Conservation (phyloP, 2,329 filamentous ascomycete species). For the Hymenoscyphus fructigenus region DNA sequence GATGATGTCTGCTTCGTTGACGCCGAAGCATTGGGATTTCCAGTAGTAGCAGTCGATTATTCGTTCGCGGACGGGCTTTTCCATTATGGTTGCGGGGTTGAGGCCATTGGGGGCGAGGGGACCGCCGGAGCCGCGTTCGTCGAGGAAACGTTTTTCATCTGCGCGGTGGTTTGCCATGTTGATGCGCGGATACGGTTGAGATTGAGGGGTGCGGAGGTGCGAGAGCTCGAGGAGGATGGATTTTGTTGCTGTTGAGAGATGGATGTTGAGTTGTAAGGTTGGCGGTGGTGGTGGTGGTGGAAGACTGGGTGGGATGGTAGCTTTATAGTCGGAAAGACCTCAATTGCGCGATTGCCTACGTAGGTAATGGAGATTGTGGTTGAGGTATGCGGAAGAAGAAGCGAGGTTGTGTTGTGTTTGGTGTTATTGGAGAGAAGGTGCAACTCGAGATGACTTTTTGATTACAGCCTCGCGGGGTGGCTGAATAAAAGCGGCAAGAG, state of each 20-base stretch:
- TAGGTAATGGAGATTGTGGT: too few species aligned
- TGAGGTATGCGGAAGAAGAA: too few species aligned
- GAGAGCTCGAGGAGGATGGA: neutral
- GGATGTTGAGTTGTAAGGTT: neutral
- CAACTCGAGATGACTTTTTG: too few species aligned
- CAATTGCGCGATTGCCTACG: too few species aligned
- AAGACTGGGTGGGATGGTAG: neutral
- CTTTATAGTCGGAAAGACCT: neutral
- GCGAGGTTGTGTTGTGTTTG: too few species aligned
- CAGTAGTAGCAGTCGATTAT: constrained; percentile 96
- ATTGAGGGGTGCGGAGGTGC: neutral
- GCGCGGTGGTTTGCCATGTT: constrained; percentile 61
- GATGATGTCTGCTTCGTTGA: constrained; percentile 81
- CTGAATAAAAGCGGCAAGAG: too few species aligned
- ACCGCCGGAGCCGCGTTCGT: constrained; percentile 81
- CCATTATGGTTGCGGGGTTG: constrained; percentile 93
- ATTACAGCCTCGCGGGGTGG: too few species aligned
- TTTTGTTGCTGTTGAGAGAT: neutral
- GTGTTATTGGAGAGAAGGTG: too few species aligned
- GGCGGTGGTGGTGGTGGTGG: neutral
- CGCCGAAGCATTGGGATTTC: constrained; percentile 97
- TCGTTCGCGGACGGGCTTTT: constrained; percentile 92
- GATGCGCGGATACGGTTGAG: neutral
- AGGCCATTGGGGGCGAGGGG: constrained; percentile 79
- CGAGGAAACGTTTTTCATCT: constrained; percentile 79